Evolutionary conservation across 768 basidiomycete genomes (phyloP).

Genomic region (Tricholoma saponaceum): DNA sequence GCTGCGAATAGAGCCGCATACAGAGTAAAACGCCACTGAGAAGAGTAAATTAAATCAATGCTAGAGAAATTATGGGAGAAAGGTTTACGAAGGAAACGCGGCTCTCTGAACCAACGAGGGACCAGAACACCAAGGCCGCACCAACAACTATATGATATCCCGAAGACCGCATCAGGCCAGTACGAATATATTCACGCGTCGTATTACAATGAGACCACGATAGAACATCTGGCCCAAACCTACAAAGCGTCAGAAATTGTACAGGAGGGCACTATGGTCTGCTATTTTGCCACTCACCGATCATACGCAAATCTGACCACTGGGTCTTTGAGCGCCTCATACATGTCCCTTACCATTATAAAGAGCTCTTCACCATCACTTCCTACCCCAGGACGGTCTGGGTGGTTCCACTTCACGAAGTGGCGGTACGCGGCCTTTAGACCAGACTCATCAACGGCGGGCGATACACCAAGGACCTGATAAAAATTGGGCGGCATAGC

Average conservation of each 20-base stretch:
- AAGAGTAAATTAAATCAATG: slow-evolving; percentile 9
- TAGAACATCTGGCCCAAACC: slow-evolving; percentile 75
- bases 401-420: slow-evolving; percentile 74
- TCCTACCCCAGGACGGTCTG: slow-evolving; percentile 65
- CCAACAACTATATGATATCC: slow-evolving; percentile 67
- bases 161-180: slow-evolving; percentile 57
- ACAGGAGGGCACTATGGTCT: slow-evolving; percentile 13
- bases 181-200: slow-evolving; percentile 61
- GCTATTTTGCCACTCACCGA: slow-evolving; percentile 41
- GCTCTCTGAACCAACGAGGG: slow-evolving; percentile 55
- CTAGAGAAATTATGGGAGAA: slow-evolving; percentile 12
- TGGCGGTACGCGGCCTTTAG: slow-evolving; percentile 72
- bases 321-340: slow-evolving; percentile 76
- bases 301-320: slow-evolving; percentile 82
- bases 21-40: slow-evolving; percentile 78
- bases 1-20: slow-evolving; percentile 56
- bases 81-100: slow-evolving; percentile 62
- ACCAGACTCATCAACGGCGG: slow-evolving; percentile 58
- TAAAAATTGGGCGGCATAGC: slow-evolving; percentile 72
- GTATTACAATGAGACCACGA: slow-evolving; percentile 68
- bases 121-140: slow-evolving; percentile 55
- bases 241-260: slow-evolving; percentile 21
- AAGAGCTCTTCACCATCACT: slow-evolving; percentile 58
- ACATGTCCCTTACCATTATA: slow-evolving; percentile 67
- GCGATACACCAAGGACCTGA: slow-evolving; percentile 60